Conservation (phyloP, 176 grass and related monocot species). For the Echinochloa phyllopogon region DNA sequence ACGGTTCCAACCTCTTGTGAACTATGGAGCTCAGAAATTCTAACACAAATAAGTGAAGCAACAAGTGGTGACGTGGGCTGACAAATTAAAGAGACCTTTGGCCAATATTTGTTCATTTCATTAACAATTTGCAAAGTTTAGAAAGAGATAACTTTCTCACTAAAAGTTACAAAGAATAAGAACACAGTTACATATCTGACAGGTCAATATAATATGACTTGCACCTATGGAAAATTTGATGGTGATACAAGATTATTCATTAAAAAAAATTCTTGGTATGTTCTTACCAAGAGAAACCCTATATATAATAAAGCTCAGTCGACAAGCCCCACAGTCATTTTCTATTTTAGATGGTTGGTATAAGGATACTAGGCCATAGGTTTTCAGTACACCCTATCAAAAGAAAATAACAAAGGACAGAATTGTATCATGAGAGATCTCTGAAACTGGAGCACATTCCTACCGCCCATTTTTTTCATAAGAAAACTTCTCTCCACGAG, state of each 20-base stretch:
- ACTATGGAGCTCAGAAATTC: neutral
- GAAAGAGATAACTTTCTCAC: conserved; percentile 31
- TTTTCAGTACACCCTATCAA: conserved; percentile 34
- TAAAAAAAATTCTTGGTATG: conserved; percentile 51
- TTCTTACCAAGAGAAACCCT: conserved; percentile 54
- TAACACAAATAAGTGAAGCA: conserved; percentile 10
- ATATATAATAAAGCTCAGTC: conserved; percentile 33
- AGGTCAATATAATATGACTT: conserved; percentile 38
- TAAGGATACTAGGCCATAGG: neutral
- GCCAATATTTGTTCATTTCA: neutral
- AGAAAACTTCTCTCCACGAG: conserved; percentile 14
- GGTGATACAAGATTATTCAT: conserved; percentile 58
- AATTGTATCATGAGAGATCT: conserved; percentile 28
- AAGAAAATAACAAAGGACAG: conserved; percentile 30
- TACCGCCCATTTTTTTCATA: conserved; percentile 4
- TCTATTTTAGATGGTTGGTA: conserved; percentile 34
- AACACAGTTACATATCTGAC: conserved; percentile 55
- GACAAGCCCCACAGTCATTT: conserved; percentile 31
- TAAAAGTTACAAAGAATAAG: conserved; percentile 49
- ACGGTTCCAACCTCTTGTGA: conserved; percentile 12
- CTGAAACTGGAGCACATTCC: neutral
- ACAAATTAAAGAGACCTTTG: conserved; percentile 1
- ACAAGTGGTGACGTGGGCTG: conserved; percentile 5
- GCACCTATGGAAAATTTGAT: conserved; percentile 46
- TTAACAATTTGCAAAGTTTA: conserved; percentile 15